Evolutionary conservation across 257 asterid genomes (phyloP).

Genomic region (Jacaranda mimosifolia): DNA sequence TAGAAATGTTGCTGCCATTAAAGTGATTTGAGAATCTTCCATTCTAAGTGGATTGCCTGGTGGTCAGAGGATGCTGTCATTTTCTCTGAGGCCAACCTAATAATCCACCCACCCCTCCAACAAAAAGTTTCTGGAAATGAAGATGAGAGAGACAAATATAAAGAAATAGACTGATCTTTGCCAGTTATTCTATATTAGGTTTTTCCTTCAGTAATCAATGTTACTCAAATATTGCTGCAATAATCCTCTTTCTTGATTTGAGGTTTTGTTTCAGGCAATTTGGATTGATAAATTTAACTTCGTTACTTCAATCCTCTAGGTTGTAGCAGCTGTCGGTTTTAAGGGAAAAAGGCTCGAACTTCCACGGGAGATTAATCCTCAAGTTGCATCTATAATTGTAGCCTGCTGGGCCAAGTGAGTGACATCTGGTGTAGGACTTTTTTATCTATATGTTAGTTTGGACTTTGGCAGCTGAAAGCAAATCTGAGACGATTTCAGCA

Average conservation of each 20-base stretch:
- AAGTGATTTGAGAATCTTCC: background rate
- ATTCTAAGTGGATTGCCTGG: background rate
- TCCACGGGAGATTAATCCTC: constrained; percentile 76
- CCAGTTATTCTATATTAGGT: background rate
- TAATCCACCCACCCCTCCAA: constrained; percentile 3
- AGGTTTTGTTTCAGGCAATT: constrained; percentile 14
- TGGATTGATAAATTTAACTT: constrained; percentile 21
- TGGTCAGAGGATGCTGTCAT: background rate
- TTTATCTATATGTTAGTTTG: constrained; percentile 1
- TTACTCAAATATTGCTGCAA: constrained; percentile 8
- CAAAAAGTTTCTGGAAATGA: background rate
- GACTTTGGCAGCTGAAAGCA: constrained; percentile 22
- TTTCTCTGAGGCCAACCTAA: background rate
- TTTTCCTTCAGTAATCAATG: constrained; percentile 5
- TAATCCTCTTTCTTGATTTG: constrained; percentile 18
- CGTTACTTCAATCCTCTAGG: constrained; percentile 53
- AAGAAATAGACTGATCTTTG: constrained; percentile 21
- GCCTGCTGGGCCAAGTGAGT: constrained; percentile 92
- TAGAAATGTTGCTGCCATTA: background rate
- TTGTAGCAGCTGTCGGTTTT: constrained; percentile 93
- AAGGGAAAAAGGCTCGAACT: constrained; percentile 80
- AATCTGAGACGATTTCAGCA: constrained; percentile 6
- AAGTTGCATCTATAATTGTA: constrained; percentile 73
- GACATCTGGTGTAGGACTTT: background rate
- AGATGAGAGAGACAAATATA: background rate